A percentile compares a stretch with the other conserved stretches of the same genome.
These are phyloP conservation scores for Simmondsia chinensis DNA, from an alignment of 148 eudicot species.

Conservation along the genomic window DNA sequence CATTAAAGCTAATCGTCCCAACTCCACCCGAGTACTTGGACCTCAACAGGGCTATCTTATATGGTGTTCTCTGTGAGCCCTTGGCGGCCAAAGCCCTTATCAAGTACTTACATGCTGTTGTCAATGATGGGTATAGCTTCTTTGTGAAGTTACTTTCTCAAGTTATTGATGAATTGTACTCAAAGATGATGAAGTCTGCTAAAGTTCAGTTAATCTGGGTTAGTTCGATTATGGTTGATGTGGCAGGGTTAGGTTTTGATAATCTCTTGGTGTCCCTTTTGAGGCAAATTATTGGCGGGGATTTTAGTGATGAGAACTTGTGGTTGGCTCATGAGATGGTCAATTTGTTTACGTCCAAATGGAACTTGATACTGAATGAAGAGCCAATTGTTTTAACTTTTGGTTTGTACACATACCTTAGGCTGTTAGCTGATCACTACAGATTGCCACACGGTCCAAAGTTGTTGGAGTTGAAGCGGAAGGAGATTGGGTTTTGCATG, in stretches of 20 bases:
- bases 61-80: conserved; percentile 62
- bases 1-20: conserved; percentile 43
- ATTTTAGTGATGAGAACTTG: conserved; percentile 66
- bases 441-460: conserved; percentile 23
- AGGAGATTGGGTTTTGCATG: conserved; percentile 71
- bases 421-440: conserved; percentile 66
- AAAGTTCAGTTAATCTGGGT: conserved; percentile 68
- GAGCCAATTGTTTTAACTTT: conserved; percentile 46
- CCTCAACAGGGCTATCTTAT: conserved; percentile 56
- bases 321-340: conserved; percentile 70
- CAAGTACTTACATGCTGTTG: conserved; percentile 62
- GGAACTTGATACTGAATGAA: conserved; percentile 68
- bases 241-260: conserved; percentile 47
- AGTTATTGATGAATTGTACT: conserved; percentile 53
- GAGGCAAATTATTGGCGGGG: conserved; percentile 78
- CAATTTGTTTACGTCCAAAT: conserved; percentile 32
- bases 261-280: conserved; percentile 62
- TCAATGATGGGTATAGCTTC: conserved; percentile 60
- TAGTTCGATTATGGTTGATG: conserved; percentile 48
- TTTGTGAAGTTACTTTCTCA: conserved; percentile 38
- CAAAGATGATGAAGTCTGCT: conserved; percentile 40
- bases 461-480: conserved; percentile 32
- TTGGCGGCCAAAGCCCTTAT: conserved; percentile 32
- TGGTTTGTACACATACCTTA: conserved; percentile 71
- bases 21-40: conserved; percentile 36